These are phyloP conservation scores for Starmerella potacharoeniae DNA, from an alignment of 805 yeast genomes.

Conservation along the genomic window DNA sequence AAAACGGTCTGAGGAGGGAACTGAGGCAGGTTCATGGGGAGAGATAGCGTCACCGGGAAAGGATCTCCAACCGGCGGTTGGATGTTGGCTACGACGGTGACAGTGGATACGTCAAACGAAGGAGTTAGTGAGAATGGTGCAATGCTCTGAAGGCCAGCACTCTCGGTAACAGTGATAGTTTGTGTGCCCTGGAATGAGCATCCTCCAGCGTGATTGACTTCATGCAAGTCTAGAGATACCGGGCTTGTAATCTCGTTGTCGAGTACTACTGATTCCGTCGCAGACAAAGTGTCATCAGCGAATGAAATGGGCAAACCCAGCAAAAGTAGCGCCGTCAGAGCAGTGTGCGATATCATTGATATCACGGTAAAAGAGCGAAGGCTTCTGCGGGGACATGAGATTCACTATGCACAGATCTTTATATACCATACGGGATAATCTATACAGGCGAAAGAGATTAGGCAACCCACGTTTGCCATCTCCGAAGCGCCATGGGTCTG, in stretches of 20 bases:
- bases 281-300: too few species aligned
- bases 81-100: background rate
- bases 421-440: too few species aligned
- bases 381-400: too few species aligned
- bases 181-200: background rate
- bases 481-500: background rate
- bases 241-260: background rate
- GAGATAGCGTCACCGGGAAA: background rate
- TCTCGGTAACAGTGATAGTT: background rate
- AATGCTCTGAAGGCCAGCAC: background rate
- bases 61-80: background rate
- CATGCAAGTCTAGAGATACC: background rate
- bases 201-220: background rate
- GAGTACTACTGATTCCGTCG: too few species aligned
- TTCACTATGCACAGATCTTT: too few species aligned
- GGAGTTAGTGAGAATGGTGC: background rate
- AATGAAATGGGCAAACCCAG: too few species aligned
- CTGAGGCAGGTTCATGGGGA: background rate
- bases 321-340: too few species aligned
- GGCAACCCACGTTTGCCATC: background rate
- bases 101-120: background rate
- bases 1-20: background rate
- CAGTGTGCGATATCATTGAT: too few species aligned
- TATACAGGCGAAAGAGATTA: too few species aligned
- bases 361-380: too few species aligned